Evolutionary conservation across 2,329 filamentous ascomycete species (phyloP), one percentile per base, ranked within the genome.

Genomic region (Talaromyces piceae): DNA sequence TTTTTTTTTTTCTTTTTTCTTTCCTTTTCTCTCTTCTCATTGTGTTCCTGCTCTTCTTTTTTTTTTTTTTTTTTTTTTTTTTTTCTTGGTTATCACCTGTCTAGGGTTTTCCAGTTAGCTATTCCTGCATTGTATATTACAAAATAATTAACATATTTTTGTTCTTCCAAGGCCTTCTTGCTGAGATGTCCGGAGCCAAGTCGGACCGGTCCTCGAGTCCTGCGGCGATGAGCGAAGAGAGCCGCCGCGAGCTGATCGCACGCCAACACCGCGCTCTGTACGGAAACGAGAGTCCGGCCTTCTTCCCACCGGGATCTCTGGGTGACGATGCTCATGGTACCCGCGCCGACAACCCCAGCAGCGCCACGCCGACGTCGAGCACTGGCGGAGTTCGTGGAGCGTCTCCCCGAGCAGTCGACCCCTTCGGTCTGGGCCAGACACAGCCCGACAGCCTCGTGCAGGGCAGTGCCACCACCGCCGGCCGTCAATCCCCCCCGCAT

Each of bases 191-290:
- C 69, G 74, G 73, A 64, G 82, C 78, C 77, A 96, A 96, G 77
- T 84, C 86, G 67, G 88, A 93, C 65, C 87, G 88, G 68, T 85
- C 88, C 62, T 80, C 90, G 74, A 93, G 88, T 74, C 88, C 88
- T 49, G 84, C 82, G 68, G 80, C 84, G 62, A 87, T 95, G 86
- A 94, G 86, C 67, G 93, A 97, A 75, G 91, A 96, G 63, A 91
- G 95, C 65, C 91, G 91, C 63, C 89, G 91, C 62, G 91, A 97
- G 63, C 79, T 97, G 69, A 95, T 97, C 71, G 88, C 91, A 61
- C 91, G 91, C 66, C 93, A 97, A 74, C 90, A 94, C 72, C 91
- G 86, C 71, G 91, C 91, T 58, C 75, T 98, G 59, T 98, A 97
- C 71, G 89, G 90, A 67, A 88, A 82, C 63, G 78, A 79, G 52